Evolutionary conservation across 192 early-diverging fungal species (phyloP), one percentile per base, ranked within the genome.

Genomic region (Helicostylum pulchrum): DNA sequence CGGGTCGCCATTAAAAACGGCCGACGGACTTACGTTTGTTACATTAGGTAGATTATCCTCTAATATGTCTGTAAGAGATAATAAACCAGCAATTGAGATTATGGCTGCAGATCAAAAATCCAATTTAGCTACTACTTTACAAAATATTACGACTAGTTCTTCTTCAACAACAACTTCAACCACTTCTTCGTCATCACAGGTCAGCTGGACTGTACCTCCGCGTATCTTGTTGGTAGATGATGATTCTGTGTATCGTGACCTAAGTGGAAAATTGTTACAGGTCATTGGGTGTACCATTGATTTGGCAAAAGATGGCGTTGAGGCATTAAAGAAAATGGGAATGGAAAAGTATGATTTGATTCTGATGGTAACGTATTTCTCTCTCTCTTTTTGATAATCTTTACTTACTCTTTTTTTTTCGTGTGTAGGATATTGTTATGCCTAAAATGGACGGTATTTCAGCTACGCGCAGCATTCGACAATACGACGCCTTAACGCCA

Each of bases 331-430:
- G 31, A 85, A 85, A 66, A 75, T 82, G 68, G 77, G 75, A 20
- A 53, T 78, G 9, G 79, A 77, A 64, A 90, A 85, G 74, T 92
- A 90, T 61, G 90, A 92, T 64, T 69, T 92, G 47, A 85, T 92
- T 4, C 69, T 91, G 8, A 88, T 91, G 89, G 81, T 83, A 78
- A 39, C 47, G 12, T 0, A 7, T 36, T 10, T 4, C 1, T 39
- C n/a, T 53, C 26, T 30, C 42, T 62, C 30, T 9, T 39, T 19
- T 32, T 11, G 14, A 12, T 21, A 2, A 6, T 31, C 2, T 19
- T 50, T 42, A 30, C 21, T 47, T 19, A 52, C 31, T 49, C 56
- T 21, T 14, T 52, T 8, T 64, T 48, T 44, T 12, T 56, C 32
- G 32, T 19, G 43, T 64, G n/a, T 72, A 80, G 81, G 87, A 91